phyloP scores from a whole-genome alignment of 148 eudicot species.

The Pharnaceum exiguum region DNA sequence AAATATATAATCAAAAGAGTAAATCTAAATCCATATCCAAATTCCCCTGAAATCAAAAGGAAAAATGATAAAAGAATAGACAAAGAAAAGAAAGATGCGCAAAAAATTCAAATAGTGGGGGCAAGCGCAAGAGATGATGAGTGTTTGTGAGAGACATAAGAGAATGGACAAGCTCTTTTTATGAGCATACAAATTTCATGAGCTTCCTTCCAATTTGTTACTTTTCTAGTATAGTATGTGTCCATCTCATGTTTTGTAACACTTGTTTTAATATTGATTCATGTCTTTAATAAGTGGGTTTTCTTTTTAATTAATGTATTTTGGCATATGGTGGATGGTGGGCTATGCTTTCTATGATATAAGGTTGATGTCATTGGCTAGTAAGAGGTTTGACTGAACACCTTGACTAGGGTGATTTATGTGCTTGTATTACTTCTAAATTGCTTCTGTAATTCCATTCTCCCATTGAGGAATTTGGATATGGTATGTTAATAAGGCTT shows the following conservation, averaged over 20 bases:
- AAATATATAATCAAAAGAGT: background rate
- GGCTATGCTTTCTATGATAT: conserved; percentile 32
- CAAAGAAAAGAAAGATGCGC: conserved; percentile 6
- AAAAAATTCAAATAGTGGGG: background rate
- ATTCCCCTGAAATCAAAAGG: background rate
- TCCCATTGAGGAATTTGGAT: conserved; percentile 16
- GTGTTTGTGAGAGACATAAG: conserved; percentile 14
- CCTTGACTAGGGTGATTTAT: conserved; percentile 43
- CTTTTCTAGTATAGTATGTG: conserved; percentile 28
- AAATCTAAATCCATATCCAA: background rate
- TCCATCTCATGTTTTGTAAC: conserved; percentile 9
- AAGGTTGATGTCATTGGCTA: conserved; percentile 53
- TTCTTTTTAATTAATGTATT: background rate
- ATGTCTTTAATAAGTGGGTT: conserved; percentile 13
- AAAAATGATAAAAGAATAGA: background rate
- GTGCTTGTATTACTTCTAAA: conserved; percentile 23
- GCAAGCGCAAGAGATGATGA: conserved; percentile 10
- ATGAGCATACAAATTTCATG: conserved; percentile 49
- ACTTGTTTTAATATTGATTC: background rate
- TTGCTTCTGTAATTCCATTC: conserved; percentile 24
- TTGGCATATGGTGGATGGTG: conserved; percentile 22
- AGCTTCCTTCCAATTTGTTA: conserved; percentile 52
- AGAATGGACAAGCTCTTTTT: conserved; percentile 22
- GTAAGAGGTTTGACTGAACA: conserved; percentile 58
- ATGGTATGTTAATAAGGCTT: conserved; percentile 8